Evolutionary conservation across 176 grass and related monocot species (phyloP), one percentile per base, ranked within the genome.

Genomic region (Musa itinerans): DNA sequence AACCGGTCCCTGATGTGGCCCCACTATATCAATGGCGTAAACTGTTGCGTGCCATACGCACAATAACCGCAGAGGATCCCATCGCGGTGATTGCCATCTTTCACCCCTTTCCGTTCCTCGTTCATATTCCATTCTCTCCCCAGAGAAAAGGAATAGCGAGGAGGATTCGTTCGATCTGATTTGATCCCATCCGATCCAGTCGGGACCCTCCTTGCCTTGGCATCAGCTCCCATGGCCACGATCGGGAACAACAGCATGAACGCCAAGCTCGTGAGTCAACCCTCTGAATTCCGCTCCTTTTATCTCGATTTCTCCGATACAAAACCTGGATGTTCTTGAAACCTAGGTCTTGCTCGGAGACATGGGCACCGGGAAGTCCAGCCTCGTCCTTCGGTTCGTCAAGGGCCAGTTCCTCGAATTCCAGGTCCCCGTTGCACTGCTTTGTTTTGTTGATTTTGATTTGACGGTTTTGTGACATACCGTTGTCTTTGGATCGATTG

Each of bases 341-440:
- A 1, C 53, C 8, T 9, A 93, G 93, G 93, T 97, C 75, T 89
- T 97, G 81, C 83, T 97, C 53, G 93, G 93, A 56, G 93, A 97
- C 83, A 89, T 97, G 77, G 93, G 93, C 20, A 77, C 93, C 19
- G 93, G 93, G 19, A 97, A 97, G 78, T 97, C 93, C 67, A 97
- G 93, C 54, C 87, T 97, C 74, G 93, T 93, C 54, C 90, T 97
- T 43, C 87, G 90, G 48, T 97, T 97, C 69, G 90, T 97, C 57
- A 97, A 93, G 82, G 93, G 88, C 69, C 90, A 97, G 51, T 97
- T 90, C 83, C 87, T 97, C 75, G 93, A 97, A 78, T 97, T 90
- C 76, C 93, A 97, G 86, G 93, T 83, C 64, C 69, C 24, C 5
- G 23, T 54, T 54, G 34, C 34, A 43, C 34, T 4, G 34, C 34